Evolutionary conservation across 2,329 filamentous ascomycete species (phyloP), one percentile per base, ranked within the genome.

Genomic region (Paecilomyces fulvus): DNA sequence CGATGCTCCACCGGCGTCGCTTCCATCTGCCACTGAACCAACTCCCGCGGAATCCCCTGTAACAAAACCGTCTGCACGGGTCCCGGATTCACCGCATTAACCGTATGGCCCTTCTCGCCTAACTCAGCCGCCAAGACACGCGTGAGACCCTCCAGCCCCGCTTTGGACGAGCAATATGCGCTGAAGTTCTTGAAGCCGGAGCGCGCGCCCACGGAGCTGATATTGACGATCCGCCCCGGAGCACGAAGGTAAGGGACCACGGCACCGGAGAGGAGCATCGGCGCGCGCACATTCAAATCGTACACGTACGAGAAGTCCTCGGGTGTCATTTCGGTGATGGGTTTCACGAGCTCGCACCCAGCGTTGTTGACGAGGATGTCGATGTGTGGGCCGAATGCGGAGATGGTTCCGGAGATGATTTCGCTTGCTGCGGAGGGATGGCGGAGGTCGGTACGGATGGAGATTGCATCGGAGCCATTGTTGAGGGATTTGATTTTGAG

Each of bases 61-160:
- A 85, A 64, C 77, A 87, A 78, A 7, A 83, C 81, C 30, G 76
- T 84, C 67, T 79, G 69, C 5, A 84, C 79, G 0, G 83, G 82
- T 0, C 84, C 84, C 0, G 83, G 82, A 20, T 79, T 79, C 2
- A 87, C 79, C 0, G 77, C 75, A 60, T 87, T 87, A 25, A 84
- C 83, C 0, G 83, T 86, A 57, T 81, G 81, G 0, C 83, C 82
- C 56, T 77, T 69, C 3, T 59, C 64, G 0, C 83, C 83, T 8
- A 86, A 70, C 67, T 87, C 83, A 0, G 75, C 74, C 0, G 84
- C 83, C 77, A 82, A 82, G 49, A 74, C 78, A 6, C 83, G 73
- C 9, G 84, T 86, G 55, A 86, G 66, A 0, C 78, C 81, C 65
- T 87, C 83, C 14, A 86, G 65, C 5, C 82, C 84, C 0, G 80